Conservation (phyloP, 1,284 basidiomycete species). For the Exobasidium rhododendri region DNA sequence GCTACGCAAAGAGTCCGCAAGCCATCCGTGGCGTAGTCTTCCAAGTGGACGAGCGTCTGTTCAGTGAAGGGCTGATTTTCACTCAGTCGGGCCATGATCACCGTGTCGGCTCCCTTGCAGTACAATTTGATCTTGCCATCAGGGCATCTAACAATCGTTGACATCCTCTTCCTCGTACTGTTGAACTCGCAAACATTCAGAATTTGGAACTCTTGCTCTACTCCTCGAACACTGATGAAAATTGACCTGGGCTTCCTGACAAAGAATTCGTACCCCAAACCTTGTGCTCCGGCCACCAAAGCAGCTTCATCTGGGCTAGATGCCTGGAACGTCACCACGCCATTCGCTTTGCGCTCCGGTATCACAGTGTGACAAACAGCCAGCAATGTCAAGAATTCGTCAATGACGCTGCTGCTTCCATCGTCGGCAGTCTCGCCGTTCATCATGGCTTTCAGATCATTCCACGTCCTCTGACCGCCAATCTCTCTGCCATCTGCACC, state of each 20-base stretch:
- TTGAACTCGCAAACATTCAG: constrained; percentile 99
- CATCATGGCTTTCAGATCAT: constrained; percentile 65
- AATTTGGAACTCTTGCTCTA: constrained; percentile 77
- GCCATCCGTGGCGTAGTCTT: constrained; percentile 79
- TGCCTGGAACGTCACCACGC: constrained; percentile 74
- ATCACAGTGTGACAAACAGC: constrained; percentile 97
- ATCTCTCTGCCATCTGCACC: constrained; percentile 49
- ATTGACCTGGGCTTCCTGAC: constrained; percentile 93
- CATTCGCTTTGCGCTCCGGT: constrained; percentile 76
- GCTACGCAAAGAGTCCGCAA: constrained; percentile 94
- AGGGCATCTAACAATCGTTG: constrained; percentile 80
- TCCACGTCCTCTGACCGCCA: constrained; percentile 71
- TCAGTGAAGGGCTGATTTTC: constrained; percentile 73
- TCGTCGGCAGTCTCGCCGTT: constrained; percentile 56
- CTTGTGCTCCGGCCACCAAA: constrained; percentile 86
- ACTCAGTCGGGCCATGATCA: constrained; percentile 60
- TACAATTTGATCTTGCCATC: constrained; percentile 91
- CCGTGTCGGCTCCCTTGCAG: constrained; percentile 96
- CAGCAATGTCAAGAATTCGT: constrained; percentile 84
- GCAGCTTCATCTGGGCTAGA: constrained; percentile 98
- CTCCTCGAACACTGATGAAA: constrained; percentile 76
- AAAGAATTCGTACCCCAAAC: constrained; percentile 88
- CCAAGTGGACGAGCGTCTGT: constrained; percentile 81
- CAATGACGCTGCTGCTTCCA: constrained; percentile 62
- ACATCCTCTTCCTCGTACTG: constrained; percentile 96